Evolutionary conservation across 176 grass and related monocot species (phyloP).

Genomic region (Phragmites australis): DNA sequence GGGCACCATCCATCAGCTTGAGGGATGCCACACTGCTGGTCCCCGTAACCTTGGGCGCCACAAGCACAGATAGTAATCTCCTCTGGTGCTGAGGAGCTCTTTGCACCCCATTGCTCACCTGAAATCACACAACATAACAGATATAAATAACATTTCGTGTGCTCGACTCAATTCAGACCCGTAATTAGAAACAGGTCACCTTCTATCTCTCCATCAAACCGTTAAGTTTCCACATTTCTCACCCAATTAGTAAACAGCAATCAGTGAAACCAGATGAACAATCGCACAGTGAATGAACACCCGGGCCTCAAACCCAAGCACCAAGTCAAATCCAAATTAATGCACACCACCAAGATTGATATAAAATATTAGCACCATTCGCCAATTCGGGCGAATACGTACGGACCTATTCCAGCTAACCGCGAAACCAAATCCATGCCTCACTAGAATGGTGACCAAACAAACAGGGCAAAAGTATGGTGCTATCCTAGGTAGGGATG

Average conservation of each 20-base stretch:
- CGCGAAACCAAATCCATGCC: not conserved
- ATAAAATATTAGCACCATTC: not conserved
- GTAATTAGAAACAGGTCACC: not conserved
- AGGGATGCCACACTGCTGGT: not conserved
- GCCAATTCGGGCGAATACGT: not conserved
- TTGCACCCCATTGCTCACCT: constrained; percentile 54
- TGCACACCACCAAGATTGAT: not conserved
- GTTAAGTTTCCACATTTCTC: not conserved
- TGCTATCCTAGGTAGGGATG: too few relatives aligned
- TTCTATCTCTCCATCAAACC: not conserved
- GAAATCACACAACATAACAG: not conserved
- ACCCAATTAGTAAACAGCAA: not conserved
- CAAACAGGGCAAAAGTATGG: too few relatives aligned
- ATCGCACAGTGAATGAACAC: not conserved
- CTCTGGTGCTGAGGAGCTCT: constrained; percentile 41
- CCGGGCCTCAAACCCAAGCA: not conserved
- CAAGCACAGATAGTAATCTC: constrained; percentile 56
- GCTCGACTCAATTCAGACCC: not conserved
- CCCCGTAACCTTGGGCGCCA: constrained; percentile 31
- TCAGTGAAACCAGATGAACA: not conserved
- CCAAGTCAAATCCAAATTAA: not conserved
- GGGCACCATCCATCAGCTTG: constrained; percentile 44
- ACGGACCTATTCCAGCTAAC: not conserved
- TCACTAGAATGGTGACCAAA: not conserved
- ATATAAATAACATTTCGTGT: not conserved